These are phyloP conservation scores for Fraxinus latifolia DNA, from an alignment of 305 asterid genomes.

Conservation along the genomic window DNA sequence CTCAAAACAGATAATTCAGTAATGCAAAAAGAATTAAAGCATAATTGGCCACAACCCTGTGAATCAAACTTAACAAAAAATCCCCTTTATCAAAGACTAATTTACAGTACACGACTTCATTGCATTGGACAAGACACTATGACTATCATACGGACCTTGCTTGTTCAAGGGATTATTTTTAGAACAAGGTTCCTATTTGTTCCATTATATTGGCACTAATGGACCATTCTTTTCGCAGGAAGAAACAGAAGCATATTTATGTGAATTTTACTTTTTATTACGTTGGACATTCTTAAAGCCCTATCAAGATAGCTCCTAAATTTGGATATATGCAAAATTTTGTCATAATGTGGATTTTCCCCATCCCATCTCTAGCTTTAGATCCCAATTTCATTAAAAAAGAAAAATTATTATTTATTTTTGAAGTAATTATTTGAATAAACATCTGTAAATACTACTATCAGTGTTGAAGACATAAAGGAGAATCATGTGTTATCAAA, in stretches of 20 bases:
- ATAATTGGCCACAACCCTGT: neutral
- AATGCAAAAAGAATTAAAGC: neutral
- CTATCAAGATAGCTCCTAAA: neutral
- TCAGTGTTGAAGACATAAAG: neutral
- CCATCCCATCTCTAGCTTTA: neutral
- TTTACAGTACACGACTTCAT: slow-evolving; percentile 2
- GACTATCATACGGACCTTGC: slow-evolving; percentile 14
- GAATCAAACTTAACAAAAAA: neutral
- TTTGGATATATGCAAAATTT: neutral
- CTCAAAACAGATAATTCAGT: neutral
- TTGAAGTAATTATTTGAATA: neutral
- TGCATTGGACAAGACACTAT: neutral
- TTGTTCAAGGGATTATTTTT: slow-evolving; percentile 19
- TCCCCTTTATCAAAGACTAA: neutral
- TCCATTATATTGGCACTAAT: neutral
- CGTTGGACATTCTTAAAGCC: neutral
- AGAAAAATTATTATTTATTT: neutral
- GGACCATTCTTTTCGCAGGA: neutral
- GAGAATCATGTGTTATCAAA: neutral
- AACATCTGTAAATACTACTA: neutral
- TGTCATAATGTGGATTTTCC: neutral
- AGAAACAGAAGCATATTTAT: neutral
- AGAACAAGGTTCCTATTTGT: neutral
- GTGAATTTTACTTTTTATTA: neutral
- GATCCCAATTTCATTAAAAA: neutral